Evolutionary conservation across 805 yeast genomes (phyloP), one percentile per base, ranked within the genome.

Genomic region (Priceomyces fermenticarens): DNA sequence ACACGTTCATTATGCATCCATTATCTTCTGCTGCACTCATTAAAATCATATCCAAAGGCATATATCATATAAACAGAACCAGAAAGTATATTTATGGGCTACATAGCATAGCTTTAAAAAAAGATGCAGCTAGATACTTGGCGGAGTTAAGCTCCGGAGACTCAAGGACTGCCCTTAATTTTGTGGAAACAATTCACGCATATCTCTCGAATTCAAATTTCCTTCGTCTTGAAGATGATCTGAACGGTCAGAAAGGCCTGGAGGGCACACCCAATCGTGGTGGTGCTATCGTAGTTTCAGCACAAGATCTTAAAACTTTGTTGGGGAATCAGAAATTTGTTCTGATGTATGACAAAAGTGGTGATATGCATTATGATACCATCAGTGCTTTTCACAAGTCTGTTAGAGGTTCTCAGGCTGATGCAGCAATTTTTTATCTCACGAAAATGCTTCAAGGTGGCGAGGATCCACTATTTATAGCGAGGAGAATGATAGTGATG

Each of bases 341-440:
- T 36, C 70, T 78, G 62, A 65, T 82, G 50, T 90, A 91, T 57
- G 98, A 93, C 60, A 72, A 87, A 35, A 81, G 80, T 27, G 97
- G 97, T 1, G 99, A 93, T 52, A 79, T 81, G 3, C 99, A 93
- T 60, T 93, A 93, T 60, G 99, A 93, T 58, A 80, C 96, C 1
- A 93, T 93, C 5, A 86, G 96, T 10, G 99, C 99, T 1, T 85
- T 93, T 49, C 99, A 93, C 65, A 93, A 93, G 55, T 78, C 96
- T 0, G 78, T 93, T 0, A 72, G 99, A 42, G 99, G 99, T 0
- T 77, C 87, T 0, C 83, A 91, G 53, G 83, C 90, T 0, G 88
- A 93, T 65, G 98, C 97, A 0, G 83, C 98, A 0, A 64, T 93
- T 45, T 90, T 82, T 58, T 93, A 93, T 55, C 64, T 93, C 14